These are phyloP conservation scores for Myriangium duriaei DNA, from an alignment of 2,329 filamentous ascomycete species.

Conservation along the genomic window DNA sequence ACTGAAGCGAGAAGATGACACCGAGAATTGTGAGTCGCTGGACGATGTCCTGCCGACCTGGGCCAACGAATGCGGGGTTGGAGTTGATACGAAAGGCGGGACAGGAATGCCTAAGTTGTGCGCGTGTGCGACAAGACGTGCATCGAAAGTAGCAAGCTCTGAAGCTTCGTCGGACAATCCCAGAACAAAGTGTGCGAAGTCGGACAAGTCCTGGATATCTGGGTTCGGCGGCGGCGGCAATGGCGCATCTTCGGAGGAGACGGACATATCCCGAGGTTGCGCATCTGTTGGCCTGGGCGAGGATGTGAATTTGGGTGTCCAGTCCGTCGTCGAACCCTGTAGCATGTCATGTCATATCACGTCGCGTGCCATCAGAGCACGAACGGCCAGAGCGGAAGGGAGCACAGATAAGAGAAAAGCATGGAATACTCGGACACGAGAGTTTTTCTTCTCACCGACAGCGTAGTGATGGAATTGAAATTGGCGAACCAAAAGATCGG, in stretches of 20 bases:
- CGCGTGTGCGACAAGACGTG: not conserved
- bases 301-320: too few species aligned
- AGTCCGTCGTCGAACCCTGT: too few species aligned
- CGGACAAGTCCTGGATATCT: slow-evolving; percentile 3
- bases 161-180: slow-evolving; percentile 2
- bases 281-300: too few species aligned
- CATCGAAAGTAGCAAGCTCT: slow-evolving; percentile 1
- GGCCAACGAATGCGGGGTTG: slow-evolving; percentile 4
- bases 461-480: too few species aligned
- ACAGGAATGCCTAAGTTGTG: slow-evolving; percentile 2
- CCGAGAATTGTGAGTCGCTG: slow-evolving; percentile 8
- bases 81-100: slow-evolving; percentile 5
- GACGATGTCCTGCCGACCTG: slow-evolving; percentile 8
- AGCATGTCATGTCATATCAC: too few species aligned
- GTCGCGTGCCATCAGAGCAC: too few species aligned
- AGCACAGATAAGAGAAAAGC: too few species aligned
- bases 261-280: too few species aligned
- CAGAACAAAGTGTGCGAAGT: slow-evolving; percentile 7
- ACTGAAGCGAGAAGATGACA: slow-evolving; percentile 10
- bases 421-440: too few species aligned
- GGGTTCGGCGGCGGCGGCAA: slow-evolving; percentile 4
- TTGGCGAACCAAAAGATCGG: too few species aligned
- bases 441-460: too few species aligned
- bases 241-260: slow-evolving; percentile 1
- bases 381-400: too few species aligned